These are phyloP conservation scores for Amorphotheca resinae DNA, from an alignment of 495 filamentous ascomycete species.

Conservation along the genomic window DNA sequence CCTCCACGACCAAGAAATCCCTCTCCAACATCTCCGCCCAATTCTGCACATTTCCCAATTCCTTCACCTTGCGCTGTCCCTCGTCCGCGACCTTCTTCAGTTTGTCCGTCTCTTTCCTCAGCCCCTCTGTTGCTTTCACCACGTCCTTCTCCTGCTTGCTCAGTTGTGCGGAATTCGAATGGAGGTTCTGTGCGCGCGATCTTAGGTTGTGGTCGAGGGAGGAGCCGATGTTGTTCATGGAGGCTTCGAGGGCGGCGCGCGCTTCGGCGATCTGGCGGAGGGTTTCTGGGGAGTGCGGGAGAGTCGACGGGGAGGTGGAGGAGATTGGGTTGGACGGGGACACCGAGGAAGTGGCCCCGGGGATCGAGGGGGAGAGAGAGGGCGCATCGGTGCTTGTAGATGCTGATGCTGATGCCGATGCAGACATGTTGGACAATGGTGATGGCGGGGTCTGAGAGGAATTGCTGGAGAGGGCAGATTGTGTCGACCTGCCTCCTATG, in stretches of 20 bases:
- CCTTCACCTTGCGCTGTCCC: constrained; percentile 64
- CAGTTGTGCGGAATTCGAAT: constrained; percentile 57
- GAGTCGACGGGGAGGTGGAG: constrained; percentile 3
- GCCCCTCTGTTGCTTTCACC: constrained; percentile 44
- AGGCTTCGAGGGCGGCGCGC: constrained; percentile 62
- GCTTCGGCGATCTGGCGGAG: constrained; percentile 43
- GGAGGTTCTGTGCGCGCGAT: constrained; percentile 61
- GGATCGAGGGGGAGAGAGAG: constrained; percentile 11
- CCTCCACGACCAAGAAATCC: constrained; percentile 78
- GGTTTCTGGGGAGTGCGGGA: constrained; percentile 10
- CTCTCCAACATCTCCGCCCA: constrained; percentile 95
- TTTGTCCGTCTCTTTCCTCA: constrained; percentile 60
- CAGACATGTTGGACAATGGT: constrained; percentile 6
- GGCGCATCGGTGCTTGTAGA: constrained; percentile 12
- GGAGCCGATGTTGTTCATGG: constrained; percentile 57
- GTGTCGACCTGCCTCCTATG: too few species aligned
- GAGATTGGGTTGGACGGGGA: constrained; percentile 4
- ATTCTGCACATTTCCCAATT: constrained; percentile 93
- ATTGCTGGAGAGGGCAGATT: too few species aligned
- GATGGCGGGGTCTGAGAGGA: too few species aligned
- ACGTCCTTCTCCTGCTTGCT: constrained; percentile 62
- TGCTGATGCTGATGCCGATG: constrained; percentile 6
- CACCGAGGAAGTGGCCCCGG: constrained; percentile 2
- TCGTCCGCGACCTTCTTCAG: constrained; percentile 55
- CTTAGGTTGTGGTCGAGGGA: constrained; percentile 57